These are phyloP conservation scores for Xylaria sp. DNA, from an alignment of 2,329 filamentous ascomycete species.

Conservation along the genomic window DNA sequence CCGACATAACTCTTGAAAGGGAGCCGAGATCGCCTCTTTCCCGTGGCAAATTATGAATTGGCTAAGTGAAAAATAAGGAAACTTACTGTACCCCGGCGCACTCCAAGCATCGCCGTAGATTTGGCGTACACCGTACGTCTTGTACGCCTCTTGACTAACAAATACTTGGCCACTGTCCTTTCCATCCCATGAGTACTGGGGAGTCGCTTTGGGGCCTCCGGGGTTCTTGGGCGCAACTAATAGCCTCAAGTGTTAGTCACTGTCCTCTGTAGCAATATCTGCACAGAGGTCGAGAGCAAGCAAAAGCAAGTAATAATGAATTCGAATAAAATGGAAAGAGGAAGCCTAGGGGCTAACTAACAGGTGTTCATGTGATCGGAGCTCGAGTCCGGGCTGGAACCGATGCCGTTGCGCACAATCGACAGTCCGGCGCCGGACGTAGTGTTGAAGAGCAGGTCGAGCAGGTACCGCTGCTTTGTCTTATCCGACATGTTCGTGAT, in stretches of 20 bases:
- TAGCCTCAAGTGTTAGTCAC: neutral
- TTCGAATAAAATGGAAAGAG: neutral
- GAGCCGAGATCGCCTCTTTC: neutral
- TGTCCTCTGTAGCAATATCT: neutral
- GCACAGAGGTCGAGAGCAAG: neutral
- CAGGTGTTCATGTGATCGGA: slow-evolving; percentile 52
- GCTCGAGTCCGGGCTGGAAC: slow-evolving; percentile 54
- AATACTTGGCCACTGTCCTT: slow-evolving; percentile 59
- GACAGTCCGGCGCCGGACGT: slow-evolving; percentile 57
- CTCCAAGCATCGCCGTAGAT: slow-evolving; percentile 55
- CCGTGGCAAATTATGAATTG: neutral
- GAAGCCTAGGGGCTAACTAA: neutral
- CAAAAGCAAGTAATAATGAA: neutral
- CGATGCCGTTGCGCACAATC: slow-evolving; percentile 59
- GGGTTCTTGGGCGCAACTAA: slow-evolving; percentile 53
- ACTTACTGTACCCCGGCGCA: slow-evolving; percentile 49
- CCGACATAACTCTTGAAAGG: too few relatives aligned
- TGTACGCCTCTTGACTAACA: slow-evolving; percentile 56
- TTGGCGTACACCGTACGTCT: slow-evolving; percentile 49
- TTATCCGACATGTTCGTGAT: slow-evolving; percentile 53
- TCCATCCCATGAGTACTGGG: slow-evolving; percentile 55
- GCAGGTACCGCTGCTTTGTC: slow-evolving; percentile 53
- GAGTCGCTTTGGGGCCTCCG: slow-evolving; percentile 49
- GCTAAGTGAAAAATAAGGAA: neutral
- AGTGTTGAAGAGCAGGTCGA: slow-evolving; percentile 58